These are phyloP conservation scores for Breynia disticha DNA, from an alignment of 441 rosid species.

Conservation along the genomic window DNA sequence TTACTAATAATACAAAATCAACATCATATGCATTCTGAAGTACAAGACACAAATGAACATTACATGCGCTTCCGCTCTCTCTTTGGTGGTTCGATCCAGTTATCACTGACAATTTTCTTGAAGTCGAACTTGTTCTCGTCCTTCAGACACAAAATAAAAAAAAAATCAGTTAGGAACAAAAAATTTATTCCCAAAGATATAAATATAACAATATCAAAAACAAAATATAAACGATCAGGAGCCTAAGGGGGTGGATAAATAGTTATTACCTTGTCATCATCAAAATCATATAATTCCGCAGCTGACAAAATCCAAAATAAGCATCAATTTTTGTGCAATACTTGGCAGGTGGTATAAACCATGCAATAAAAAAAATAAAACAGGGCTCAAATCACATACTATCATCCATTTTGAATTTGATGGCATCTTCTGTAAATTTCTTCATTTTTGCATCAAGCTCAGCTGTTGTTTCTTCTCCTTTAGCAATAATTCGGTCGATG, in stretches of 20 bases:
- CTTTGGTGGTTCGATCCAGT: conserved; percentile 99
- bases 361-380: conserved; percentile 5
- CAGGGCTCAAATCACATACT: conserved; percentile 35
- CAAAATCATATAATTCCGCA: conserved; percentile 86
- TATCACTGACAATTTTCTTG: conserved; percentile 90
- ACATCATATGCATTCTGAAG: conserved; percentile 10
- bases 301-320: conserved; percentile 32
- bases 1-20: conserved; percentile 1
- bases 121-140: conserved; percentile 95
- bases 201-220: conserved; percentile 12
- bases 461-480: conserved; percentile 96
- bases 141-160: conserved; percentile 24
- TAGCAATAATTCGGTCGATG: conserved; percentile 92
- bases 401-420: conserved; percentile 97
- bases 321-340: conserved; percentile 2
- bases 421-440: conserved; percentile 98
- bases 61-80: conserved; percentile 99
- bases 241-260: too few relatives aligned
- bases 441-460: conserved; percentile 99
- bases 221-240: not conserved
- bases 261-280: conserved; percentile 56
- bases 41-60: conserved; percentile 1
- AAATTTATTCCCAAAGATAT: conserved; percentile 1
- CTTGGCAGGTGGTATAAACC: too few relatives aligned
- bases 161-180: conserved; percentile 6